Base-by-base conservation (phyloP, 1,284 basidiomycete genomes). In the Apiotrichum siamense region DNA sequence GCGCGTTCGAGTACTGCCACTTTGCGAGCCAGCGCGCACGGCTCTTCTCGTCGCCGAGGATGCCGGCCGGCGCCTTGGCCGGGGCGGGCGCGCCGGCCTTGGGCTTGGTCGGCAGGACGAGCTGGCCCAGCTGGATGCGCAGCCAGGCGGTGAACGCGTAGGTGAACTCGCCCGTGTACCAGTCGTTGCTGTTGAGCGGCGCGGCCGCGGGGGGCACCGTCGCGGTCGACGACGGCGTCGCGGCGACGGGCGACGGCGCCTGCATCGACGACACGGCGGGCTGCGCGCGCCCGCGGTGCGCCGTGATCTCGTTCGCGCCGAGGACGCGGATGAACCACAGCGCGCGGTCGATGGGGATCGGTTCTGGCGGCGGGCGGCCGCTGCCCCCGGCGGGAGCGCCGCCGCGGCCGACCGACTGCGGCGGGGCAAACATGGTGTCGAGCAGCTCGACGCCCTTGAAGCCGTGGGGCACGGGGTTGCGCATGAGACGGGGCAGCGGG, bases 241-340 rank as follows among this genome's bases (percentile, higher is more conserved):
- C 58, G 3, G 66, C 66, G 21, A 59, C 62, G 7, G 67, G 64
- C 9, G 65, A 63, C 15, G 65, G 60, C 0, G 62, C 63, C 51
- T 61, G 52, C 21, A 67, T 63, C 9, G 52, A 48, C 17, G 55
- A 46, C 0, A 49, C 41, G 7, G 55, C 55, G 15, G 67, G 65
- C 44, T 66, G 66, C 4, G 63, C 57, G 39, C 69, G 54, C n/a
- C 63, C 57, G 26, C 67, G 82, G 43, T 86, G 82, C 80, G 79
- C 55, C 64, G 90, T 86, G 36, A 91, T 91, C 72, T 98, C 94
- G 62, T 91, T 92, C 1, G 87, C 88, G n/a, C 94, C 96, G 48
- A 94, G 83, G 1, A 93, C 88, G 13, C 92, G 81, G 26, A 97
- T 81, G 69, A 96, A 92, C 96, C 96, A 99, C 3, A 96, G 80